Conservation (phyloP, 257 asterid genomes). For the Schizonepeta tenuifolia region DNA sequence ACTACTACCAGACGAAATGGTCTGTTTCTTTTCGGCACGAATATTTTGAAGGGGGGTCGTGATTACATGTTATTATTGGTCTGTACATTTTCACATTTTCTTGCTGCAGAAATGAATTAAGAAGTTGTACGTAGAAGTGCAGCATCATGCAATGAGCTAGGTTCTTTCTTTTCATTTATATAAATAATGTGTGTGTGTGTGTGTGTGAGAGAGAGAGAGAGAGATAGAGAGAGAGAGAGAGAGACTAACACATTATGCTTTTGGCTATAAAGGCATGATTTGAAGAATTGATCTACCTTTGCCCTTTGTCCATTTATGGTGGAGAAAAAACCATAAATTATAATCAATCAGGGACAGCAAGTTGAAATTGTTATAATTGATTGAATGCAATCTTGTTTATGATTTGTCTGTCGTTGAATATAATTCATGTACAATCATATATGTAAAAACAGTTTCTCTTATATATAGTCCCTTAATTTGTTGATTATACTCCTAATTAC, state of each 20-base stretch:
- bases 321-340: conserved; percentile 12
- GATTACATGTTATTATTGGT: too few species aligned
- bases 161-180: neutral
- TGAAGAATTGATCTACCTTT: neutral
- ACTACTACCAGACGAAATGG: too few species aligned
- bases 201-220: neutral
- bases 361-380: conserved; percentile 16
- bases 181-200: neutral
- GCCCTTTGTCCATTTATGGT: conserved; percentile 30
- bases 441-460: too few species aligned
- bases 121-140: neutral
- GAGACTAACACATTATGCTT: neutral
- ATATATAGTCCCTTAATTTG: neutral
- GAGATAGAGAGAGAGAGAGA: too few species aligned
- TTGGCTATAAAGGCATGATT: conserved; percentile 1
- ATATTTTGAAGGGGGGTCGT: too few species aligned
- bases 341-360: conserved; percentile 15
- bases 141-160: conserved; percentile 17
- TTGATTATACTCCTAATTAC: neutral
- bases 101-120: conserved; percentile 3
- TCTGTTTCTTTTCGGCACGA: too few species aligned
- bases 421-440: too few species aligned
- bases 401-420: conserved; percentile 24
- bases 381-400: neutral
- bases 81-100: neutral